Percentiles rank a stretch among this genome's conserved stretches.
Conservation (phyloP, 345 rosid species). For the Linum usitatissimum region DNA sequence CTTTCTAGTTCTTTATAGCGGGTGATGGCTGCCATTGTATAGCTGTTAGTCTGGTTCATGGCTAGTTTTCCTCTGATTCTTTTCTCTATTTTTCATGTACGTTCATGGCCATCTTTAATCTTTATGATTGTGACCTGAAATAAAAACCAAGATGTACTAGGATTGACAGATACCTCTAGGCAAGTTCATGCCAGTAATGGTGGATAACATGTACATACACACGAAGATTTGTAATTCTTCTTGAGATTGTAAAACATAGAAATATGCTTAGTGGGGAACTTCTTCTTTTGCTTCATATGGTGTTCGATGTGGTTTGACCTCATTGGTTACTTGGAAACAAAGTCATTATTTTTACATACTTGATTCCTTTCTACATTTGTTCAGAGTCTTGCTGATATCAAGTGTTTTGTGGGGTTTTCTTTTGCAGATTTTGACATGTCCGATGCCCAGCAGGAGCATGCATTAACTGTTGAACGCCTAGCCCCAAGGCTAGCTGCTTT, state of each 20-base stretch:
- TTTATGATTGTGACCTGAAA: no score
- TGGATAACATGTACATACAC: neutral
- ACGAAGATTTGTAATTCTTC: neutral
- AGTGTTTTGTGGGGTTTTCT: neutral
- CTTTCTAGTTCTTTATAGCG: neutral
- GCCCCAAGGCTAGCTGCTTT: conserved; percentile 74
- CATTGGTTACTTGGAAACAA: neutral
- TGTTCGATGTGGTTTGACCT: neutral
- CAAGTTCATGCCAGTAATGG: neutral
- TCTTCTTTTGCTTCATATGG: neutral
- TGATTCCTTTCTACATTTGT: neutral
- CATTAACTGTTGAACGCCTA: conserved; percentile 71
- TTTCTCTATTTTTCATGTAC: no score
- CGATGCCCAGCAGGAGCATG: conserved; percentile 89
- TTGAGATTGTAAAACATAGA: no score
- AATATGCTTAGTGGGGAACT: no score
- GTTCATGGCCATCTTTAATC: no score
- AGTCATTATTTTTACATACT: neutral
- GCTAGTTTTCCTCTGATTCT: neutral
- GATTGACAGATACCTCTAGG: no score
- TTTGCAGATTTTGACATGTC: conserved; percentile 79
- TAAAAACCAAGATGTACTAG: no score
- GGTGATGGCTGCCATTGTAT: no score
- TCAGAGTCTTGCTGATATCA: neutral
- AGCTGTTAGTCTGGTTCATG: neutral